Evolutionary conservation across 345 rosid species (phyloP).

Genomic region (Draba incana): DNA sequence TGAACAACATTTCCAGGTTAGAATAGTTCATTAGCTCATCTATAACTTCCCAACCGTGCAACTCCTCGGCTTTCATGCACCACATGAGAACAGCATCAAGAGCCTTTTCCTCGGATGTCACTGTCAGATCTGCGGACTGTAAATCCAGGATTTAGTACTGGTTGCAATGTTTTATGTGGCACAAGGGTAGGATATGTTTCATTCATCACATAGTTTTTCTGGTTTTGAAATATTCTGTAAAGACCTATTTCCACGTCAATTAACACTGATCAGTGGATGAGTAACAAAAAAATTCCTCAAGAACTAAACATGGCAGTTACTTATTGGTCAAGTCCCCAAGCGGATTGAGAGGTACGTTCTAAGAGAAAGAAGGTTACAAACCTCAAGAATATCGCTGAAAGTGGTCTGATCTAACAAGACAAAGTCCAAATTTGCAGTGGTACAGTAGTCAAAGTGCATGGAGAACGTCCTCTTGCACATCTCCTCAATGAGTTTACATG

Average conservation of each 20-base stretch:
- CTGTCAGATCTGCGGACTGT: constrained; percentile 93
- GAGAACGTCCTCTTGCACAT: constrained; percentile 86
- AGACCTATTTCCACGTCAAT: not conserved
- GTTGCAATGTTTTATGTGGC: not conserved
- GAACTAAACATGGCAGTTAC: not conserved
- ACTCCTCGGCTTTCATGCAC: constrained; percentile 72
- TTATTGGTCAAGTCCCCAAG: constrained; percentile 5
- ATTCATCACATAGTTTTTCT: not conserved
- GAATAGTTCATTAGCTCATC: constrained; percentile 53
- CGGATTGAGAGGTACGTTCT: not conserved
- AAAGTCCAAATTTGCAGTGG: constrained; percentile 80
- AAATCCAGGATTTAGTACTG: constrained; percentile 36
- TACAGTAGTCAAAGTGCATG: constrained; percentile 90
- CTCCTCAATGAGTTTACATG: constrained; percentile 89
- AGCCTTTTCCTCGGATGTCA: constrained; percentile 91
- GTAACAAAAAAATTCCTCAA: not conserved
- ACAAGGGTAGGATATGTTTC: not conserved
- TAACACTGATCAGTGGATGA: constrained; percentile 7
- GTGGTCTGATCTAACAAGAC: constrained; percentile 69
- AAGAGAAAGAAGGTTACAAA: constrained; percentile 32
- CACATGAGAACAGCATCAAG: constrained; percentile 90
- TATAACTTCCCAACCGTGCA: constrained; percentile 69
- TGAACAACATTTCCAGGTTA: constrained; percentile 52
- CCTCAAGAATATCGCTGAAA: constrained; percentile 82
- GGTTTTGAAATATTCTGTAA: not conserved